Evolutionary conservation across 306 rosid genomes (phyloP).

Genomic region (Begonia loranthoides): DNA sequence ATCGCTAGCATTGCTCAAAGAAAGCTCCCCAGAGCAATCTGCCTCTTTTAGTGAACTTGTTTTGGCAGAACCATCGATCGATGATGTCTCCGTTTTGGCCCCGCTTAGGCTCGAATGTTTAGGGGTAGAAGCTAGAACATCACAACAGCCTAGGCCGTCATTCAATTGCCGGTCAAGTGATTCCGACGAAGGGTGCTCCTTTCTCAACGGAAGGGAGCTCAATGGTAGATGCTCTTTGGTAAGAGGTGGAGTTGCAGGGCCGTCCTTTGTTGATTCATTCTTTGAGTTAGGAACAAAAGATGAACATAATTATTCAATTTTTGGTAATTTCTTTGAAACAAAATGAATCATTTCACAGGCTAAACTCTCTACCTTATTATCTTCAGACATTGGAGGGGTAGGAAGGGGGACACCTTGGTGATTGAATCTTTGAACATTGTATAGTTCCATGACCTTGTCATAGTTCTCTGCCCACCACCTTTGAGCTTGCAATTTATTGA

Average conservation of each 20-base stretch:
- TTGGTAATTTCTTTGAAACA: no score
- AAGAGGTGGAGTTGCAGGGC: slow-evolving; percentile 74
- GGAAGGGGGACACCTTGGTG: slow-evolving; percentile 69
- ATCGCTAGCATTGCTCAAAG: slow-evolving; percentile 87
- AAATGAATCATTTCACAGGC: neutral
- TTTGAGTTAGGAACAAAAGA: slow-evolving; percentile 37
- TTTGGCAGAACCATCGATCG: slow-evolving; percentile 63
- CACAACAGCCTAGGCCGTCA: slow-evolving; percentile 37
- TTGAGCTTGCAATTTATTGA: slow-evolving; percentile 88
- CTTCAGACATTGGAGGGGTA: slow-evolving; percentile 76
- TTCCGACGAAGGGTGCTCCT: slow-evolving; percentile 69
- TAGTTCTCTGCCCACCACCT: slow-evolving; percentile 82
- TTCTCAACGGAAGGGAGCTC: slow-evolving; percentile 35
- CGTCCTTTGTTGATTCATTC: slow-evolving; percentile 61
- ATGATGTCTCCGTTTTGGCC: slow-evolving; percentile 48
- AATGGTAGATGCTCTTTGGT: slow-evolving; percentile 48
- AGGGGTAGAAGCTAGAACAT: slow-evolving; percentile 45
- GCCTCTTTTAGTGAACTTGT: slow-evolving; percentile 58
- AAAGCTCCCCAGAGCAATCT: slow-evolving; percentile 61
- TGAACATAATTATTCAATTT: neutral
- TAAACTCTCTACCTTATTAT: slow-evolving; percentile 39
- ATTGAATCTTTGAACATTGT: slow-evolving; percentile 77
- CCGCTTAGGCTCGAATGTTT: slow-evolving; percentile 50
- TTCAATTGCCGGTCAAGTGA: slow-evolving; percentile 47
- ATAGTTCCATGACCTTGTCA: slow-evolving; percentile 77